phyloP scores from a whole-genome alignment of 2,329 filamentous ascomycete species.

The Penicillium nordicum region DNA sequence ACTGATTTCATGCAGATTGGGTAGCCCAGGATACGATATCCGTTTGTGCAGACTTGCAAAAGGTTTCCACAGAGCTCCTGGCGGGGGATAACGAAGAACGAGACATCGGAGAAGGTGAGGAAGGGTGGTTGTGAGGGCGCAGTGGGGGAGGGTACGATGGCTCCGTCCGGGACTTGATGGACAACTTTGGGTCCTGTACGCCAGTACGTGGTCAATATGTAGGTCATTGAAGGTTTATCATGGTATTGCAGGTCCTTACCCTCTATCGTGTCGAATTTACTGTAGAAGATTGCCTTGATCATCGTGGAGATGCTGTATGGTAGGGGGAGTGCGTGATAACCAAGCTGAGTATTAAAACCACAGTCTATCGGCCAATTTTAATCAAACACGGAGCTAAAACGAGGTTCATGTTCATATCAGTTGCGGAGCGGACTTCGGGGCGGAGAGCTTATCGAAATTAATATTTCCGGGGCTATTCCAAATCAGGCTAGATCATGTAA shows the following conservation, averaged over 20 bases:
- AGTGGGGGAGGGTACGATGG: slow-evolving; percentile 50
- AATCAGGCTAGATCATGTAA: not conserved
- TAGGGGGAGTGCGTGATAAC: not conserved
- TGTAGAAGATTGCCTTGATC: slow-evolving; percentile 65
- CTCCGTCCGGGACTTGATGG: slow-evolving; percentile 62
- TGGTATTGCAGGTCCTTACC: slow-evolving; percentile 32
- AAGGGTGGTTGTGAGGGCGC: slow-evolving; percentile 58
- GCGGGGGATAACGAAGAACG: slow-evolving; percentile 89
- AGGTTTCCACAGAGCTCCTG: slow-evolving; percentile 94
- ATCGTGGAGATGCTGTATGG: slow-evolving; percentile 37
- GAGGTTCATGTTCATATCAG: not conserved
- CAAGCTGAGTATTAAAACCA: not conserved
- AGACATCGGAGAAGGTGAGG: slow-evolving; percentile 80
- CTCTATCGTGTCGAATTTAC: slow-evolving; percentile 61
- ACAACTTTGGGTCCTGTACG: slow-evolving; percentile 58
- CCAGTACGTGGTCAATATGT: slow-evolving; percentile 1
- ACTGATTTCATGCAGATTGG: slow-evolving; percentile 82
- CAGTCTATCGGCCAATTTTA: not conserved
- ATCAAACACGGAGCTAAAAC: not conserved
- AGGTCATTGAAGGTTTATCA: not conserved
- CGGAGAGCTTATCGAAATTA: slow-evolving; percentile 9
- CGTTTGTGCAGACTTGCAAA: slow-evolving; percentile 66
- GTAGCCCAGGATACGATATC: slow-evolving; percentile 79
- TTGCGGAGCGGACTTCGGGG: slow-evolving; percentile 6
- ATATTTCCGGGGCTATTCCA: not conserved